Evolutionary conservation across 1,284 basidiomycete species (phyloP).

Genomic region (Volvariella surrecta): DNA sequence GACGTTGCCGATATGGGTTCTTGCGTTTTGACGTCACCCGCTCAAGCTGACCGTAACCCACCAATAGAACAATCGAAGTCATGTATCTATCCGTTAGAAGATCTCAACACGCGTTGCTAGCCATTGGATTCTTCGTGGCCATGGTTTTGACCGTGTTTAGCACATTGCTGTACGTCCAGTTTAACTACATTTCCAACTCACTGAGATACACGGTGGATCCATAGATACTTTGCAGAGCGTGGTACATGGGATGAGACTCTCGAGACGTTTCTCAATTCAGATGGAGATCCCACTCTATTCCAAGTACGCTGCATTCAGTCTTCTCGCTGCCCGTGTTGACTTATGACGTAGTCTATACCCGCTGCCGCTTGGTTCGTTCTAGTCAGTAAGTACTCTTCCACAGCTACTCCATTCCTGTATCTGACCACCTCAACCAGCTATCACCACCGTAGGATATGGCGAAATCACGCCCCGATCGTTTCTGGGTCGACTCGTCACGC

Average conservation of each 20-base stretch:
- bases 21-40: no score
- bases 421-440: constrained; percentile 35
- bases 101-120: constrained; percentile 80
- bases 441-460: constrained; percentile 82
- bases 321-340: background rate
- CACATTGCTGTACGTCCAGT: constrained; percentile 55
- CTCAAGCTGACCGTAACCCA: no score
- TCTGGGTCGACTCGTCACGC: constrained; percentile 73
- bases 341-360: constrained; percentile 55
- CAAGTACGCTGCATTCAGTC: constrained; percentile 32
- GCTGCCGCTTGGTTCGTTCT: constrained; percentile 39
- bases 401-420: background rate
- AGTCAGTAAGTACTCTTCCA: constrained; percentile 23
- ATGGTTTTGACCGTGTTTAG: constrained; percentile 84
- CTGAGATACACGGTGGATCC: background rate
- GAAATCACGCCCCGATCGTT: constrained; percentile 81
- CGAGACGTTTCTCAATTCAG: constrained; percentile 73
- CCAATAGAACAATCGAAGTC: constrained; percentile 83
- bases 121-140: constrained; percentile 82
- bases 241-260: constrained; percentile 80
- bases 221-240: constrained; percentile 79
- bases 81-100: constrained; percentile 85
- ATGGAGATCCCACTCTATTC: constrained; percentile 76
- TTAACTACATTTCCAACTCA: background rate
- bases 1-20: background rate